Evolutionary conservation across 2,329 filamentous ascomycete species (phyloP).

Genomic region (Leptodontidium sp.): DNA sequence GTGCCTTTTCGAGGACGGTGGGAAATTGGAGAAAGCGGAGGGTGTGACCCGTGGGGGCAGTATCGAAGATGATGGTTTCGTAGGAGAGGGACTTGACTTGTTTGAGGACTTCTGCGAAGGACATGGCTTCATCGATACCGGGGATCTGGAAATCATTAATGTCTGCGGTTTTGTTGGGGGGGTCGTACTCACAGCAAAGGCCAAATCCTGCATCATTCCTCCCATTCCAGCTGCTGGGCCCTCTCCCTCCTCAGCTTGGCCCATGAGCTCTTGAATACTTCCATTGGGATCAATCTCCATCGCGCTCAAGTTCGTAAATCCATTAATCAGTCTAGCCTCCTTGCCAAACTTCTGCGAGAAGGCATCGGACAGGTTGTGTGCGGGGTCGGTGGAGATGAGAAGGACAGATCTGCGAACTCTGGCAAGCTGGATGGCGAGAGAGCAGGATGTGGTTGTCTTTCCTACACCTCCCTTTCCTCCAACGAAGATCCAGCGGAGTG

Average conservation of each 20-base stretch:
- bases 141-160: constrained; percentile 73
- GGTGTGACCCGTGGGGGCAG: constrained; percentile 96
- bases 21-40: constrained; percentile 99
- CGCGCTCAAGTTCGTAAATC: constrained; percentile 91
- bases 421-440: constrained; percentile 95
- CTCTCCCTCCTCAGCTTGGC: constrained; percentile 76
- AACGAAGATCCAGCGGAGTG: constrained; percentile 98
- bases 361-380: constrained; percentile 96
- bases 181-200: constrained; percentile 77
- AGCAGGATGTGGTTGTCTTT: constrained; percentile 99
- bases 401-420: constrained; percentile 94
- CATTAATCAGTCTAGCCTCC: constrained; percentile 90
- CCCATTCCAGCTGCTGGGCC: constrained; percentile 79
- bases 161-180: background rate
- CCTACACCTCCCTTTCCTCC: constrained; percentile 98
- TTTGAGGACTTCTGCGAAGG: constrained; percentile 98
- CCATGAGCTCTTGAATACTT: constrained; percentile 93
- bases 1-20: constrained; percentile 95
- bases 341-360: constrained; percentile 99
- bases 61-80: constrained; percentile 99
- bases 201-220: constrained; percentile 98
- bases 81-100: constrained; percentile 99
- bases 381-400: constrained; percentile 97
- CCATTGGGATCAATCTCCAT: constrained; percentile 99
- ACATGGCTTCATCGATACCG: constrained; percentile 99